Conservation (phyloP, 768 basidiomycete genomes). For the Hygrophoropsis aurantiaca region DNA sequence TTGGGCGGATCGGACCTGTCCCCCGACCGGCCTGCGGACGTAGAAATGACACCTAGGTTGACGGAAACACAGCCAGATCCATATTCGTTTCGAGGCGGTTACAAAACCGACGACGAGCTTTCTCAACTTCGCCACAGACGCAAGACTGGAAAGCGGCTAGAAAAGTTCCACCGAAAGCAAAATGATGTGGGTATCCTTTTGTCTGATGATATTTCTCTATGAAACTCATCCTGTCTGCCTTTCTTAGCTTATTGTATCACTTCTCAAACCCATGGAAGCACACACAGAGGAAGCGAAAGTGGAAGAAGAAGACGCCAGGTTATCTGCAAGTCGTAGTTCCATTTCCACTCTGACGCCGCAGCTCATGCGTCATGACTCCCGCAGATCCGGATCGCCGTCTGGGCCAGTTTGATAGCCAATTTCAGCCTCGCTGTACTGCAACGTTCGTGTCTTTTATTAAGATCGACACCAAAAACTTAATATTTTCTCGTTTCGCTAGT, state of each 20-base stretch:
- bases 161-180: slow-evolving; percentile 66
- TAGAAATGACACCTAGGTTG: slow-evolving; percentile 42
- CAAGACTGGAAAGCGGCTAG: slow-evolving; percentile 62
- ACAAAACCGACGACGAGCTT: slow-evolving; percentile 65
- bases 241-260: slow-evolving; percentile 75
- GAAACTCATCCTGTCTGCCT: background rate
- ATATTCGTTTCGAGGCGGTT: slow-evolving; percentile 59
- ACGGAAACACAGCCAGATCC: slow-evolving; percentile 52
- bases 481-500: slow-evolving; percentile 44
- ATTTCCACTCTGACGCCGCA: background rate
- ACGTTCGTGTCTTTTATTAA: slow-evolving; percentile 39
- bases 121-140: slow-evolving; percentile 55
- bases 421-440: slow-evolving; percentile 70
- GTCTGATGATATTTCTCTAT: background rate
- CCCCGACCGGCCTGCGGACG: slow-evolving; percentile 11
- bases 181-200: slow-evolving; percentile 55
- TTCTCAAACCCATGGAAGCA: slow-evolving; percentile 89
- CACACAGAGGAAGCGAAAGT: slow-evolving; percentile 80
- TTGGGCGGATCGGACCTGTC: slow-evolving; percentile 1
- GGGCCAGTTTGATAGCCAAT: slow-evolving; percentile 80
- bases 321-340: slow-evolving; percentile 50
- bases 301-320: slow-evolving; percentile 63
- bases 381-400: slow-evolving; percentile 87
- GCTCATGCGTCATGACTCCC: background rate
- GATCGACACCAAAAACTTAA: background rate